Evolutionary conservation across 2,329 filamentous ascomycete species (phyloP).

Genomic region (Bretziella fagacearum): DNA sequence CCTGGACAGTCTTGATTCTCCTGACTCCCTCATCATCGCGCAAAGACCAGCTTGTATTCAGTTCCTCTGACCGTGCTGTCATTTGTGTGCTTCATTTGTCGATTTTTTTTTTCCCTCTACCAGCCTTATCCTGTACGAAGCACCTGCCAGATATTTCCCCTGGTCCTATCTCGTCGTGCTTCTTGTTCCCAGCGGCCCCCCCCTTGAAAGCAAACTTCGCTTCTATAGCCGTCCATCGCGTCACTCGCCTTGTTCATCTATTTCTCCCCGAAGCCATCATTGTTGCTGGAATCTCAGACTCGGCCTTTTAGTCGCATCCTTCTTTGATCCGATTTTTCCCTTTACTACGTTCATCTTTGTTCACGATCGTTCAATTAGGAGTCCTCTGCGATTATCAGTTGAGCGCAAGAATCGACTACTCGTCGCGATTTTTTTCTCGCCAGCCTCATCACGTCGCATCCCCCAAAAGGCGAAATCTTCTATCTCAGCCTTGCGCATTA

Average conservation of each 20-base stretch:
- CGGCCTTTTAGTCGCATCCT: not conserved
- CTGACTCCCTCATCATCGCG: not conserved
- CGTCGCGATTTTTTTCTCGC: constrained; percentile 1
- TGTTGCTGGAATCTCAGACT: not conserved
- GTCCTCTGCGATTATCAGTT: not conserved
- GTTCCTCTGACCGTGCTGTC: not conserved
- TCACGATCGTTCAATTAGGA: no score
- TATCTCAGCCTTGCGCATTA: constrained; percentile 1
- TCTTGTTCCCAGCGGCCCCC: not conserved
- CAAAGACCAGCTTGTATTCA: not conserved
- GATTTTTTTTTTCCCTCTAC: not conserved
- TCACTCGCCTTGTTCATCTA: not conserved
- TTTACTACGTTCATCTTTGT: no score
- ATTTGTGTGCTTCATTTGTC: not conserved
- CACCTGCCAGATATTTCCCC: constrained; percentile 6
- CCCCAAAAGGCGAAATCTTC: not conserved
- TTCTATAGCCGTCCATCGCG: not conserved
- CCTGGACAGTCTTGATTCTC: not conserved
- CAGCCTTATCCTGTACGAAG: constrained; percentile 5
- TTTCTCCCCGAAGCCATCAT: not conserved
- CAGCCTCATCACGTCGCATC: constrained; percentile 1
- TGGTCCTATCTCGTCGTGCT: constrained; percentile 5
- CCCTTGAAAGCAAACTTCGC: constrained; percentile 3
- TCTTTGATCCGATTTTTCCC: not conserved
- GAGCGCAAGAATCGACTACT: not conserved